Conservation (phyloP, 495 filamentous ascomycete genomes). For the Saxophila tyrrhenica region DNA sequence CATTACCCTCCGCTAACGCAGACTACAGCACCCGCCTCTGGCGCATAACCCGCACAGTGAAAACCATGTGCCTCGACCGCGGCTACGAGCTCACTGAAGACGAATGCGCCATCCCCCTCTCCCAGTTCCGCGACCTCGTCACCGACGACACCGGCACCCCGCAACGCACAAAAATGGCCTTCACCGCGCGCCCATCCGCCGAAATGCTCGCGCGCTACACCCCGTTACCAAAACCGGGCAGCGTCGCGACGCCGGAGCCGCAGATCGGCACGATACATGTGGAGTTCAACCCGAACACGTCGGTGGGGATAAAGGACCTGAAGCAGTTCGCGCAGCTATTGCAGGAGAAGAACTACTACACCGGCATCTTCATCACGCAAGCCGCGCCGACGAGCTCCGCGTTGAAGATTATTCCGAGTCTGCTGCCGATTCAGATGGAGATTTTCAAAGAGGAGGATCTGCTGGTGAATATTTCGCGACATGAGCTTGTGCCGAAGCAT, state of each 20-base stretch:
- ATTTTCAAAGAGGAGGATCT: constrained; percentile 91
- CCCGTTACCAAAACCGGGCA: constrained; percentile 45
- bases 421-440: constrained; percentile 67
- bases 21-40: constrained; percentile 13
- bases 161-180: constrained; percentile 71
- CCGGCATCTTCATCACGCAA: constrained; percentile 76
- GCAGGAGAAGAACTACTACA: constrained; percentile 63
- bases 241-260: constrained; percentile 36
- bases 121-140: constrained; percentile 59
- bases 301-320: constrained; percentile 82
- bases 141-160: constrained; percentile 55
- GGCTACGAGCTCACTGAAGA: constrained; percentile 87
- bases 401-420: constrained; percentile 63
- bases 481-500: constrained; percentile 93
- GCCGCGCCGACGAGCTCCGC: constrained; percentile 74
- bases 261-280: constrained; percentile 86
- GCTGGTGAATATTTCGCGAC: constrained; percentile 94
- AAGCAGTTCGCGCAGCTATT: constrained; percentile 77
- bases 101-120: constrained; percentile 71
- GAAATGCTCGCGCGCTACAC: constrained; percentile 72
- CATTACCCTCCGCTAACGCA: neutral
- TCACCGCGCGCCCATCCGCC: constrained; percentile 70
- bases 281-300: constrained; percentile 69
- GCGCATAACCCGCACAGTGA: constrained; percentile 27
- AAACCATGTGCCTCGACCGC: constrained; percentile 30